Base-by-base conservation (phyloP, 225 moss, liverwort and hornwort species). In the Neckera pumila region DNA sequence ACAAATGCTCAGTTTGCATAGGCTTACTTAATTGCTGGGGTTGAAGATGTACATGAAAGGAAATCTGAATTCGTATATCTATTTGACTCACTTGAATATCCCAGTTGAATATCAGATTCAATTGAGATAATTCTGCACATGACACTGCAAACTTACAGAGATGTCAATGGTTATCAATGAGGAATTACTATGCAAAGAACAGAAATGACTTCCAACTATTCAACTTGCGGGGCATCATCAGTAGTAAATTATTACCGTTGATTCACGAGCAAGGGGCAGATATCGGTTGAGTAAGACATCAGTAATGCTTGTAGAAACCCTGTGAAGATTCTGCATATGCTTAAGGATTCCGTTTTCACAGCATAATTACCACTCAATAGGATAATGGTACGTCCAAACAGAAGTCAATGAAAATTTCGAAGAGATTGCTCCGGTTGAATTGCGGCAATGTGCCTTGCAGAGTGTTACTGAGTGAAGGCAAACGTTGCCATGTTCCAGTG, bases 391-490 rank as follows among this genome's bases (percentile, higher is more conserved):
- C 83, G 72, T 83, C 86, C 86, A 86, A 83, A 73, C 86, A 79
- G 65, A 86, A 74, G 33, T 91, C 58, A 27, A 86, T 73, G 59
- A 91, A 89, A 79, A 79, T 36, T 73, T 89, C 73, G 42, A 91
- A 91, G 91, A 79, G 83, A 58, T 28, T 66, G 65, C 72, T 85
- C 49, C 79, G 66, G 25, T 84, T 73, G 65, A 90, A 88, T 10
- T 88, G 86, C 65, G 84, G 93, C 76, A 91, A 87, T 7, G 81
- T 90, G 71, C 51, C 80, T 53, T 88, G 88, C 38, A 84, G 33
- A 53, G 90, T 88, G 86, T 83, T 83, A 43, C 83, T 75, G 15
- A 92, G 79, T 34, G 86, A 82, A 31, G 88, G 82, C 86, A 91
- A 47, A 36, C 83, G 69, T 17, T 91, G 91, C 87, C 92, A 89